phyloP scores from a whole-genome alignment of 108 stramenopile species.

The Skeletonema tropicum region DNA sequence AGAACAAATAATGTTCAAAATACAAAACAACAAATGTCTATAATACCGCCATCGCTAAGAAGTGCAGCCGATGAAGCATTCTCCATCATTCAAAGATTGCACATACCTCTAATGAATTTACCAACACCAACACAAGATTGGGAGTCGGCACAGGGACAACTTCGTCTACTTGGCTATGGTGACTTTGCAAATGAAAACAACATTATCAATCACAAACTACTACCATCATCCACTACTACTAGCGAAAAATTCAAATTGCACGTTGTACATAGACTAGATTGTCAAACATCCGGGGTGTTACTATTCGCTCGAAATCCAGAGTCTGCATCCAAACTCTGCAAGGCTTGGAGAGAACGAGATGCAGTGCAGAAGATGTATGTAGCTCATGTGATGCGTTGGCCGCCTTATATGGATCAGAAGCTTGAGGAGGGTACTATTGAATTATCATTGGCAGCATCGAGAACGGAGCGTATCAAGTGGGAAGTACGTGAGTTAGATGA shows the following conservation, averaged over 20 bases:
- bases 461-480: conserved; percentile 69
- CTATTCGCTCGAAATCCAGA: conserved; percentile 62
- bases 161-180: conserved; percentile 50
- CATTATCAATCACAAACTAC: background rate
- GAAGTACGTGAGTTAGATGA: conserved; percentile 41
- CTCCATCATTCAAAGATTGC: conserved; percentile 39
- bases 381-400: conserved; percentile 60
- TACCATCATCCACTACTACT: background rate
- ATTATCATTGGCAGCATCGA: conserved; percentile 50
- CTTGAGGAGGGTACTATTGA: conserved; percentile 54
- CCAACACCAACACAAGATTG: conserved; percentile 54
- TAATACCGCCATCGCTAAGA: conserved; percentile 9
- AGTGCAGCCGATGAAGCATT: conserved; percentile 33
- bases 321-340: conserved; percentile 60
- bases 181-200: conserved; percentile 22
- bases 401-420: conserved; percentile 47
- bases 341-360: conserved; percentile 66
- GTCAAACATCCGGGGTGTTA: conserved; percentile 82
- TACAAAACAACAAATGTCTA: conserved; percentile 8
- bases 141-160: conserved; percentile 77
- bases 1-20: conserved; percentile 25
- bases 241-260: conserved; percentile 13
- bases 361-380: conserved; percentile 61
- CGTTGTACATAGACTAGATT: conserved; percentile 80
- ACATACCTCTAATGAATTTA: conserved; percentile 53